Percentiles rank a stretch among this genome's conserved stretches.
Conservation (phyloP, 106 monocot genomes). For the Apostasia ramifera region DNA sequence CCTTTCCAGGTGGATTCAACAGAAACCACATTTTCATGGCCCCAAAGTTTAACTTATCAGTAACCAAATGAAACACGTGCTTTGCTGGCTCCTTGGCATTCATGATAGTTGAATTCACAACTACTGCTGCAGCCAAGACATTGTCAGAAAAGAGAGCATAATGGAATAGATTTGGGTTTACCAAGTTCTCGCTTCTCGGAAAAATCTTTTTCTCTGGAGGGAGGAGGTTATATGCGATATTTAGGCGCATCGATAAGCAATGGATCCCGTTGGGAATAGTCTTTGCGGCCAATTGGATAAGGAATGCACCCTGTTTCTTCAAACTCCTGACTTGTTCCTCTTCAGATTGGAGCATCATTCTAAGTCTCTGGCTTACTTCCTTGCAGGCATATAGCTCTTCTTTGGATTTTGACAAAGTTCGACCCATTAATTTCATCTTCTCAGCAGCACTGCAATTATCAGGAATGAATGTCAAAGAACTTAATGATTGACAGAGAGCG, state of each 20-base stretch:
- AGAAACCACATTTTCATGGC: constrained; percentile 81
- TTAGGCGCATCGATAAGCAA: constrained; percentile 69
- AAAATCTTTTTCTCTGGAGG: constrained; percentile 49
- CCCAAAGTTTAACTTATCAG: constrained; percentile 64
- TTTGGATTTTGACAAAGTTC: constrained; percentile 54
- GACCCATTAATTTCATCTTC: constrained; percentile 62
- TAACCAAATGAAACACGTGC: constrained; percentile 64
- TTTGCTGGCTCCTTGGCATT: constrained; percentile 70
- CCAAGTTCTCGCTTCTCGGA: constrained; percentile 53
- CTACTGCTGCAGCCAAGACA: constrained; percentile 73
- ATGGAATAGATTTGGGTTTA: constrained; percentile 55
- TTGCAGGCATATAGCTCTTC: constrained; percentile 62
- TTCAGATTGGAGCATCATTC: constrained; percentile 65
- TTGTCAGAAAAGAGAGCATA: constrained; percentile 79
- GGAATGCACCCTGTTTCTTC: constrained; percentile 71
- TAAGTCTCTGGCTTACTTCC: constrained; percentile 41
- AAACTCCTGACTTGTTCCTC: constrained; percentile 61
- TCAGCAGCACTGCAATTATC: constrained; percentile 30
- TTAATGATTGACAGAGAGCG: too few species aligned
- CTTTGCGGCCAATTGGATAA: constrained; percentile 73
- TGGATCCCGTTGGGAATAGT: constrained; percentile 71
- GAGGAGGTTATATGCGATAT: constrained; percentile 54
- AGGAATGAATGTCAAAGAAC: too few species aligned
- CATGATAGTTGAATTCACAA: constrained; percentile 64
- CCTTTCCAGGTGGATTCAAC: constrained; percentile 60